Percentiles rank a stretch among this genome's conserved stretches.
Evolutionary conservation across 768 basidiomycete species (phyloP).

Genomic region (Hortiboletus campestris): DNA sequence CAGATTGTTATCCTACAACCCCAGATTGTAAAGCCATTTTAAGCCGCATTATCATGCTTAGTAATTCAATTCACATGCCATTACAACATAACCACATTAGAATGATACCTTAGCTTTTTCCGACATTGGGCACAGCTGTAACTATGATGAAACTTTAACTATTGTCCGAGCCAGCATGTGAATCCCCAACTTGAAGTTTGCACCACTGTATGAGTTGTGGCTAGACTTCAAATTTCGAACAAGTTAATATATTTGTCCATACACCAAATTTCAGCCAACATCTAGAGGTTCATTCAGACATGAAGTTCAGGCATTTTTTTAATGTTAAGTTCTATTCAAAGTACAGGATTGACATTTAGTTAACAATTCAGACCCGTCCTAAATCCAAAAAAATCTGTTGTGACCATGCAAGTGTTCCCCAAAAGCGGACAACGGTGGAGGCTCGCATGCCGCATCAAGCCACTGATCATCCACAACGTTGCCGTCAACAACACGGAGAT

Average conservation of each 20-base stretch:
- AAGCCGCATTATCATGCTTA: background rate
- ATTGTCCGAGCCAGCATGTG: background rate
- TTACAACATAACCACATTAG: background rate
- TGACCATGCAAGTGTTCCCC: no score
- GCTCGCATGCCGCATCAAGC: no score
- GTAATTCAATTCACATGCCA: background rate
- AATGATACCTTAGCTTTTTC: background rate
- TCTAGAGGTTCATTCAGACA: background rate
- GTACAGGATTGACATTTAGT: background rate
- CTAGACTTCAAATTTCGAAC: background rate
- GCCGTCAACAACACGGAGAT: no score
- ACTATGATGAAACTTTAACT: background rate
- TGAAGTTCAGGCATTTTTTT: background rate
- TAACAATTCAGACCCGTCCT: background rate
- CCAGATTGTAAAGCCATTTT: background rate
- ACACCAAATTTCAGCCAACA: background rate
- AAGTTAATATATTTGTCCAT: background rate
- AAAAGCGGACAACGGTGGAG: no score
- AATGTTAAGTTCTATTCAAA: background rate
- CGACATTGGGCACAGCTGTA: no score
- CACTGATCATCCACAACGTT: no score
- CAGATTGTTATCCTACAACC: background rate
- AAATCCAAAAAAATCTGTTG: background rate
- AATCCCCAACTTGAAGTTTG: background rate
- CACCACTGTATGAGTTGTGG: background rate